These are phyloP conservation scores for Xylariaceae sp. DNA, from an alignment of 2,329 filamentous ascomycete species.

Conservation along the genomic window DNA sequence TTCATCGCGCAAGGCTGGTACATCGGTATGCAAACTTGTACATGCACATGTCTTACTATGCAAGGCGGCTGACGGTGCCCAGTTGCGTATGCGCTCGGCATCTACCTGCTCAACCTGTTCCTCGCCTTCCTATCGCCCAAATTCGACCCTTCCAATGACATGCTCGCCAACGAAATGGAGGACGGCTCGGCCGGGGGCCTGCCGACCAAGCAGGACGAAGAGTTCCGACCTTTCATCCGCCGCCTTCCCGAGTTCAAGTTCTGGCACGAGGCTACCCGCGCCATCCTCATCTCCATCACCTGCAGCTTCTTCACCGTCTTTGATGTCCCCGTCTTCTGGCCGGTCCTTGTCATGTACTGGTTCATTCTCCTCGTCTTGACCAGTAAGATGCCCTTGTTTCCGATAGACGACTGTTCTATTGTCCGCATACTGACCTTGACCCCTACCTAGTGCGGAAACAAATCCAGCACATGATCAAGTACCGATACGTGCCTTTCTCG, in stretches of 20 bases:
- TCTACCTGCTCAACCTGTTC: slow-evolving; percentile 98
- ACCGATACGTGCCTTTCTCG: slow-evolving; percentile 93
- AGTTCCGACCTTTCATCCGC: slow-evolving; percentile 96
- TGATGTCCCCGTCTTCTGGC: slow-evolving; percentile 98
- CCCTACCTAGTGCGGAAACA: slow-evolving; percentile 87
- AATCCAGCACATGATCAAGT: slow-evolving; percentile 99
- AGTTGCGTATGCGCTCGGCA: slow-evolving; percentile 97
- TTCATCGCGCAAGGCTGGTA: slow-evolving; percentile 96
- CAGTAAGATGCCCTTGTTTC: slow-evolving; percentile 55
- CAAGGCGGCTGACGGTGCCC: slow-evolving; percentile 15
- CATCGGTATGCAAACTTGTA: slow-evolving; percentile 64
- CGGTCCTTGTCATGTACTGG: slow-evolving; percentile 97
- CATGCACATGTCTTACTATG: neutral
- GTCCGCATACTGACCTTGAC: slow-evolving; percentile 7
- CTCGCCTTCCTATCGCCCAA: slow-evolving; percentile 97
- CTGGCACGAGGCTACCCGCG: slow-evolving; percentile 93
- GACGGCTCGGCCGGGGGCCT: slow-evolving; percentile 78
- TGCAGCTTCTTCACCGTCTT: slow-evolving; percentile 95
- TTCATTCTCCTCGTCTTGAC: slow-evolving; percentile 93
- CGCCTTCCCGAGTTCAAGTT: slow-evolving; percentile 99
- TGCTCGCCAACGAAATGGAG: slow-evolving; percentile 90
- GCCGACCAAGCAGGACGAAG: slow-evolving; percentile 93
- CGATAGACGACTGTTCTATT: neutral
- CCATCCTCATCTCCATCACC: slow-evolving; percentile 74
- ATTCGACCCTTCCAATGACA: slow-evolving; percentile 94